phyloP scores from a whole-genome alignment of 345 rosid species.

The Aquilaria malaccensis region DNA sequence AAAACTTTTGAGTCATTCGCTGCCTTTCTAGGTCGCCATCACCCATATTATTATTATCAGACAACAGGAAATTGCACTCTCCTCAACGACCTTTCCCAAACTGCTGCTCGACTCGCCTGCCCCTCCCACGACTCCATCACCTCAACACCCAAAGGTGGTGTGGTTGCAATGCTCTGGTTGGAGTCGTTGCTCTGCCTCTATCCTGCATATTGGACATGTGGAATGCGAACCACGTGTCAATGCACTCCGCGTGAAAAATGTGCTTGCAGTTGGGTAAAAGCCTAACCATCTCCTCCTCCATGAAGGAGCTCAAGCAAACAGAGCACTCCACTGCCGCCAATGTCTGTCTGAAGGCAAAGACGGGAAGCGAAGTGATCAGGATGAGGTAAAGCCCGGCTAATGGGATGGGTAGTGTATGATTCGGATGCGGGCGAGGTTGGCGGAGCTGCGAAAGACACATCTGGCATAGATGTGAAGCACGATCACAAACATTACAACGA shows the following conservation, averaged over 20 bases:
- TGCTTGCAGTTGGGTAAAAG: conserved; percentile 70
- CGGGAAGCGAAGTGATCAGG: conserved; percentile 50
- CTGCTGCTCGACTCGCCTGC: conserved; percentile 11
- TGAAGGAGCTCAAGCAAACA: conserved; percentile 60
- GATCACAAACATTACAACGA: conserved; percentile 29
- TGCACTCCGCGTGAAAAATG: conserved; percentile 59
- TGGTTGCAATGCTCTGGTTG: conserved; percentile 41
- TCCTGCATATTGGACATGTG: conserved; percentile 75
- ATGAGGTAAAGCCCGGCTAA: conserved; percentile 39
- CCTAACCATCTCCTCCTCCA: conserved; percentile 55
- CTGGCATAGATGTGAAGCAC: conserved; percentile 35
- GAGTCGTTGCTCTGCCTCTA: conserved; percentile 56
- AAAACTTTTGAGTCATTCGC: conserved; percentile 3
- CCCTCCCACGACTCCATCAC: conserved; percentile 18
- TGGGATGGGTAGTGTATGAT: conserved; percentile 29
- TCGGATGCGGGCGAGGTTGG: conserved; percentile 2
- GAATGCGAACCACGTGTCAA: conserved; percentile 63
- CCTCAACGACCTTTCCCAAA: conserved; percentile 39
- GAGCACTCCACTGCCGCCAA: conserved; percentile 35
- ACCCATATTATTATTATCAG: conserved; percentile 22
- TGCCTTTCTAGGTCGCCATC: conserved; percentile 37
- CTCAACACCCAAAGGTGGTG: conserved; percentile 25
- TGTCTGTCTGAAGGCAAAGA: conserved; percentile 23
- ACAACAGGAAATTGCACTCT: conserved; percentile 22
- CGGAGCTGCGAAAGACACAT: conserved; percentile 24